Evolutionary conservation across 768 basidiomycete species (phyloP), one percentile per base, ranked within the genome.

Genomic region (Serpula lacrymans): DNA sequence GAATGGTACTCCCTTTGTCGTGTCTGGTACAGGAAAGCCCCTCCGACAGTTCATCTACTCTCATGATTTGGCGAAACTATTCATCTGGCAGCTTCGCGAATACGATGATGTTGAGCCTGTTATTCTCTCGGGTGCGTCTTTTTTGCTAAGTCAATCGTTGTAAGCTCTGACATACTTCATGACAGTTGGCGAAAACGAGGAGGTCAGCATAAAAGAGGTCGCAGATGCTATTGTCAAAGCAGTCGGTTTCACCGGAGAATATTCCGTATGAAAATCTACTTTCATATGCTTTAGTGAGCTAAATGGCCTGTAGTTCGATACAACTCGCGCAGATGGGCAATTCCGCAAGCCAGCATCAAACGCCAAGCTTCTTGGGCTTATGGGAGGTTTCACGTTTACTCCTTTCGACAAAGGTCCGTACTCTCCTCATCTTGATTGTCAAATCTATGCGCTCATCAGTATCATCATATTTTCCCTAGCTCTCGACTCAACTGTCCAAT

Each of bases 31-130:
- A 1, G 94, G 94, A 24, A 90, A 85, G 51, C 94, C 94, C 6
- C 75, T 96, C 25, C 80, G 94, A n/a, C 94, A 97, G 62, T 97
- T 97, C 62, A 94, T 96, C 63, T 97, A 92, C 68, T 96, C 94
- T n/a, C 72, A 79, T 35, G 93, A 98, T 65, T 82, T 97, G 35
- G 94, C 93, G 31, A 95, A 90, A 62, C 72, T 95, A 41, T 95
- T 96, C 72, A 86, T 96, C 57, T 93, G 89, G 91, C 79, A 82
- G 72, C 64, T 94, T 48, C 73, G 88, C 32, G 86, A 95, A 56
- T 96, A 98, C 59, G 77, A 93, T 38, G 84, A 89, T 51, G 85
- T 95, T 37, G 92, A 95, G 51, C 94, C 94, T 5, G 68, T 97
- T 59, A 97, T 96, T 52, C 75, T 97, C 13, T 93, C 90, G 5